Evolutionary conservation across 352 stramenopile genomes (phyloP).

Genomic region (Phytopythium chamaehyphon): DNA sequence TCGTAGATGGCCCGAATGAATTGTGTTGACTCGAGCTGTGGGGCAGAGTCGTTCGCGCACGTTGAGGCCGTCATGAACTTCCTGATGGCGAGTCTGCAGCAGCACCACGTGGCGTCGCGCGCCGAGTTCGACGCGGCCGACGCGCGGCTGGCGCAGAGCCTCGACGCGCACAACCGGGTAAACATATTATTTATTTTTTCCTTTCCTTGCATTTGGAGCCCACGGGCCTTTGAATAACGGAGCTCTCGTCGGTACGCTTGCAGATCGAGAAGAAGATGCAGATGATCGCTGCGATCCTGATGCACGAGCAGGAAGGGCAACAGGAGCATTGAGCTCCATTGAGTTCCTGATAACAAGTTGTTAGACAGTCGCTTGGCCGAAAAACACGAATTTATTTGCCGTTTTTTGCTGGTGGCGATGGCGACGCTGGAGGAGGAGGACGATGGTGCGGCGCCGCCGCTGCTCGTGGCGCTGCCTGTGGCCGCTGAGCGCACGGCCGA

Average conservation of each 20-base stretch:
- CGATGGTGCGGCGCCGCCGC: conserved; percentile 2
- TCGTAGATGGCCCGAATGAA: too few relatives aligned
- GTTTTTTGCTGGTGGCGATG: too few relatives aligned
- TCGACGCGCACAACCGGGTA: conserved; percentile 33
- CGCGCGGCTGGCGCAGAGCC: conserved; percentile 17
- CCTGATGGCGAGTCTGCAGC: conserved; percentile 30
- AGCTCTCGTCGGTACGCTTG: background rate
- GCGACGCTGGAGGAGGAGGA: too few relatives aligned
- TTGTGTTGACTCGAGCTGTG: too few relatives aligned
- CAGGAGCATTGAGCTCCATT: background rate
- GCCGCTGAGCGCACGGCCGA: conserved; percentile 27
- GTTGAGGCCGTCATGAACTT: conserved; percentile 41
- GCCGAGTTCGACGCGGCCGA: conserved; percentile 29
- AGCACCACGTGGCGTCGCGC: conserved; percentile 29
- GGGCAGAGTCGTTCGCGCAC: conserved; percentile 32
- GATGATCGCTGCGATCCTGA: conserved; percentile 43
- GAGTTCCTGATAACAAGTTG: background rate
- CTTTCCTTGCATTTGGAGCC: too few relatives aligned
- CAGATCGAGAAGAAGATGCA: conserved; percentile 56
- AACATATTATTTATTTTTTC: too few relatives aligned
- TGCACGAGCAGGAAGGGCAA: conserved; percentile 21
- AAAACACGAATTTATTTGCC: too few relatives aligned
- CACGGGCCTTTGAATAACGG: too few relatives aligned
- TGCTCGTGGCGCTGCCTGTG: conserved; percentile 18
- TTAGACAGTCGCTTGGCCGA: too few relatives aligned